phyloP scores from a whole-genome alignment of 1,139 yeast genomes.

The Saccharomyces pastorianus region DNA sequence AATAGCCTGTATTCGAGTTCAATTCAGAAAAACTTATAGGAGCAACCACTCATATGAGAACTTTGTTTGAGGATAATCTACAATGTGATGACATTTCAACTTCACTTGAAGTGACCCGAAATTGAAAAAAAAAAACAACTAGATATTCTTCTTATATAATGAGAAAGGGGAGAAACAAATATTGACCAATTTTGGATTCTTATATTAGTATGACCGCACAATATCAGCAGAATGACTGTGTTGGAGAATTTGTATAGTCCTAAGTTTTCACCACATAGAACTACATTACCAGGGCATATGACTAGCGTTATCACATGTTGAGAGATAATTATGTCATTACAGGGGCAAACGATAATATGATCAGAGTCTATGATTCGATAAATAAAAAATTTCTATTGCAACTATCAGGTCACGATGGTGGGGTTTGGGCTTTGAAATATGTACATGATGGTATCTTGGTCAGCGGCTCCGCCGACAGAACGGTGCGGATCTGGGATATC shows the following conservation, averaged over 20 bases:
- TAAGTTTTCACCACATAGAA: constrained; percentile 55
- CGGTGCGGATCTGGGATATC: constrained; percentile 86
- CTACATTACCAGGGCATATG: constrained; percentile 70
- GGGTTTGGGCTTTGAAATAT: constrained; percentile 96
- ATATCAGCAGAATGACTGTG: constrained; percentile 19
- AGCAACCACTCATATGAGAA: no score
- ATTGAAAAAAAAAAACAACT: no score
- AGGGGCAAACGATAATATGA: constrained; percentile 81
- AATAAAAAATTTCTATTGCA: constrained; percentile 62
- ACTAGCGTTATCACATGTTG: constrained; percentile 84
- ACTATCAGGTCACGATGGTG: constrained; percentile 87
- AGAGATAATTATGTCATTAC: constrained; percentile 84
- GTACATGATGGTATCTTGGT: constrained; percentile 48
- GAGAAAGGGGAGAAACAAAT: no score
- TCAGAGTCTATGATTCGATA: constrained; percentile 70
- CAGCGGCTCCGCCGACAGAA: constrained; percentile 85
- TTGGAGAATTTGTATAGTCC: constrained; percentile 79
- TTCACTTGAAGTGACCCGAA: no score
- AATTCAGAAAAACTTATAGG: no score
- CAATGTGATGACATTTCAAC: no score
- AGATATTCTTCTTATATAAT: no score
- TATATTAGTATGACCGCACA: no score
- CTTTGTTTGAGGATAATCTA: no score
- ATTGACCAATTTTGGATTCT: no score
- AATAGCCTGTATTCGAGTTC: no score